phyloP scores from a whole-genome alignment of 176 grass and related monocot genomes.

The Oryza officinalis region DNA sequence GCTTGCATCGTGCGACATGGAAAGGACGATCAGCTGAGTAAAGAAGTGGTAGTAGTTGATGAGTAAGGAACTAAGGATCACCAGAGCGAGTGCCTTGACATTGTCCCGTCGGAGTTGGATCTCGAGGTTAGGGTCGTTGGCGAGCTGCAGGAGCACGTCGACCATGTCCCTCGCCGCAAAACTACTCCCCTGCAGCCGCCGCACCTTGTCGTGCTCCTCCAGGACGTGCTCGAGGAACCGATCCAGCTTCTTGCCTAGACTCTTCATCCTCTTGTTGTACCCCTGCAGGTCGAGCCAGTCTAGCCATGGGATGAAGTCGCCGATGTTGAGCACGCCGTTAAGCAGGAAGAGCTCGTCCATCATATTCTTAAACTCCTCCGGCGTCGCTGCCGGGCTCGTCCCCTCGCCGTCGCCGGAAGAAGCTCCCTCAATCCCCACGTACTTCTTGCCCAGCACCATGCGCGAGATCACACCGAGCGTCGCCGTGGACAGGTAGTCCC shows the following conservation, averaged over 20 bases:
- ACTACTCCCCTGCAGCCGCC: slow-evolving; percentile 26
- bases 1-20: not conserved
- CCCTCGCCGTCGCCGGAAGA: not conserved
- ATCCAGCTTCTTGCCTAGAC: slow-evolving; percentile 45
- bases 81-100: slow-evolving; percentile 73
- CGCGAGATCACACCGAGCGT: slow-evolving; percentile 59
- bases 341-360: slow-evolving; percentile 64
- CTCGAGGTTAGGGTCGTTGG: slow-evolving; percentile 53
- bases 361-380: slow-evolving; percentile 60
- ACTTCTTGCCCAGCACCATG: slow-evolving; percentile 73
- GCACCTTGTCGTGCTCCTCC: slow-evolving; percentile 55
- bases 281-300: slow-evolving; percentile 70
- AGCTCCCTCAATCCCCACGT: slow-evolving; percentile 21
- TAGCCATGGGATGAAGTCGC: slow-evolving; percentile 67
- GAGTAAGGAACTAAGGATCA: not conserved
- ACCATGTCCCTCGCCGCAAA: slow-evolving; percentile 66
- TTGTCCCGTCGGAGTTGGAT: slow-evolving; percentile 49
- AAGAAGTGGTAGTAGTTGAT: not conserved
- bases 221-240: slow-evolving; percentile 70
- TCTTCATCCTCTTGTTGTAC: slow-evolving; percentile 77
- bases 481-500: slow-evolving; percentile 41
- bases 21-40: too few species aligned
- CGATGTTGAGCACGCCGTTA: slow-evolving; percentile 60
- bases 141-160: slow-evolving; percentile 65
- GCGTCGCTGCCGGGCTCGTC: slow-evolving; percentile 24